These are phyloP conservation scores for Diplotaxis tenuifolia DNA, from an alignment of 345 rosid genomes.

Conservation along the genomic window DNA sequence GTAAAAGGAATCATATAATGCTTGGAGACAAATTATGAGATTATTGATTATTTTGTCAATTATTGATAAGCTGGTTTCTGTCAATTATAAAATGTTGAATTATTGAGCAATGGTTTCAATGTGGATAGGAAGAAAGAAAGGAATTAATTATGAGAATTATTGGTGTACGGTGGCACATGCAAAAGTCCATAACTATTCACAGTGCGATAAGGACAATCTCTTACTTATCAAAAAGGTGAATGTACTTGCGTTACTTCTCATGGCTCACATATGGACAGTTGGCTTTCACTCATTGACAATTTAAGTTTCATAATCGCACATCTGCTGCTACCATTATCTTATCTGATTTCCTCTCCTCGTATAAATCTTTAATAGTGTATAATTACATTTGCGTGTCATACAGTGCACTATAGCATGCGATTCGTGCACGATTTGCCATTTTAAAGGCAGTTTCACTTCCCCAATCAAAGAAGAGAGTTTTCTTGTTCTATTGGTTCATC, in stretches of 20 bases:
- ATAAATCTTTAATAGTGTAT: background rate
- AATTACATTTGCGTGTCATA: background rate
- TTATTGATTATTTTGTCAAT: no score
- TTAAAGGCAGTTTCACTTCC: background rate
- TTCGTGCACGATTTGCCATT: background rate
- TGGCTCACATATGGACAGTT: slow-evolving; percentile 13
- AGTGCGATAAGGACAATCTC: slow-evolving; percentile 29
- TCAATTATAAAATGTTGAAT: slow-evolving; percentile 17
- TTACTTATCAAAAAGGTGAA: slow-evolving; percentile 29
- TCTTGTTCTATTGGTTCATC: background rate
- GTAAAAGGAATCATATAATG: background rate
- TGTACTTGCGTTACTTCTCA: background rate
- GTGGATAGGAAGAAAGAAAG: background rate
- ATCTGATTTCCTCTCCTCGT: background rate
- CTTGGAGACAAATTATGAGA: slow-evolving; percentile 9
- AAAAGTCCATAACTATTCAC: slow-evolving; percentile 3
- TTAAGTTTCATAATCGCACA: slow-evolving; percentile 2
- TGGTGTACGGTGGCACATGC: slow-evolving; percentile 18
- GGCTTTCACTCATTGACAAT: slow-evolving; percentile 13
- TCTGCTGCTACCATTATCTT: background rate
- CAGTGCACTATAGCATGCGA: background rate
- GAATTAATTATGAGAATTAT: slow-evolving; percentile 23
- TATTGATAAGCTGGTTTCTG: background rate
- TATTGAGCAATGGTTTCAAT: slow-evolving; percentile 26
- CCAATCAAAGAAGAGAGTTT: background rate